Percentiles rank a stretch among this genome's conserved stretches.
Evolutionary conservation across 441 rosid genomes (phyloP).

Genomic region (Raphanus hybrid): DNA sequence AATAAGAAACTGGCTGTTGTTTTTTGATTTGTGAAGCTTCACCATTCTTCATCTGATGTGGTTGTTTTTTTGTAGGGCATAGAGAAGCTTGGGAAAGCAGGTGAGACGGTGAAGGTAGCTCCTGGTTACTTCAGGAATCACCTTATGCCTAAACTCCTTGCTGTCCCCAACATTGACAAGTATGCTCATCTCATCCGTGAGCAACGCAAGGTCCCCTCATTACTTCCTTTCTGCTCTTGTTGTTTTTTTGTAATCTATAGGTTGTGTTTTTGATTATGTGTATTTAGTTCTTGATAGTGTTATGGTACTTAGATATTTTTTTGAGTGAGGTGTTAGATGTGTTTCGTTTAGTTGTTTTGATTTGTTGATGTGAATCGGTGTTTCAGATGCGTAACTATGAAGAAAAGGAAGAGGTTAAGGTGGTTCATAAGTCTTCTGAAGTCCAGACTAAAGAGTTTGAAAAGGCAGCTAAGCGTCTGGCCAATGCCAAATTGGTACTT

Average conservation of each 20-base stretch:
- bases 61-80: conserved; percentile 50
- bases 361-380: conserved; percentile 28
- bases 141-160: conserved; percentile 96
- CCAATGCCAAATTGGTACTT: conserved; percentile 64
- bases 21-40: conserved; percentile 20
- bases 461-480: conserved; percentile 80
- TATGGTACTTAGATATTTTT: background rate
- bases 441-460: conserved; percentile 71
- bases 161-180: conserved; percentile 91
- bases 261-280: background rate
- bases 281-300: background rate
- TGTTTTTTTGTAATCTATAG: conserved; percentile 8
- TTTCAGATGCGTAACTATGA: conserved; percentile 67
- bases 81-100: conserved; percentile 95
- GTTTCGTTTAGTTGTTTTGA: background rate
- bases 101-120: conserved; percentile 90
- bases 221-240: background rate
- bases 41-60: conserved; percentile 12
- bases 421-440: conserved; percentile 57
- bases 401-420: conserved; percentile 83
- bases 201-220: conserved; percentile 73
- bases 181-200: conserved; percentile 83
- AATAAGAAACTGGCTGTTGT: background rate
- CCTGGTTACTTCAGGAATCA: conserved; percentile 94
- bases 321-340: background rate